These are phyloP conservation scores for Ophiocordyceps camponoti-rufipedis DNA, from an alignment of 2,329 filamentous ascomycete genomes.

Conservation along the genomic window DNA sequence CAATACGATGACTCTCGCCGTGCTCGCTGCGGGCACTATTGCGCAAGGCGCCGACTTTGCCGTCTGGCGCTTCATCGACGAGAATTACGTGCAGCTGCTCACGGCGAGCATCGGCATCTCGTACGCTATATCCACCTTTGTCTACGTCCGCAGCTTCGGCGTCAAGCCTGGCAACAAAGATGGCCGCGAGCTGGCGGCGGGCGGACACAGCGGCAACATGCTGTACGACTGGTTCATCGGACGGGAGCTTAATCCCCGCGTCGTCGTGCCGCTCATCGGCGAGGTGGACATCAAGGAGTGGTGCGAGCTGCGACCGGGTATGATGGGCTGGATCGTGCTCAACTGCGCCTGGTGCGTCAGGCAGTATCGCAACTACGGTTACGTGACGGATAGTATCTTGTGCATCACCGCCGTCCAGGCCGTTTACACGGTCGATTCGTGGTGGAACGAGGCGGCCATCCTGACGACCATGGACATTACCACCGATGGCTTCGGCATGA, in stretches of 20 bases:
- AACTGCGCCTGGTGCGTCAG: conserved; percentile 72
- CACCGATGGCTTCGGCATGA: conserved; percentile 84
- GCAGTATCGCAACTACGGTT: conserved; percentile 73
- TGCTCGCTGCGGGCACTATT: conserved; percentile 55
- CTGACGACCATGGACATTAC: conserved; percentile 91
- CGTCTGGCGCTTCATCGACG: conserved; percentile 83
- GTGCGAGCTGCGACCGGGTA: conserved; percentile 77
- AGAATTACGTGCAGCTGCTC: conserved; percentile 76
- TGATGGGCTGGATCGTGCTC: conserved; percentile 76
- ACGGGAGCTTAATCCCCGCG: conserved; percentile 79
- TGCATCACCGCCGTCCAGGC: conserved; percentile 62
- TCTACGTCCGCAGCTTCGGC: conserved; percentile 68
- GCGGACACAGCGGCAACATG: conserved; percentile 67
- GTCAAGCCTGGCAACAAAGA: conserved; percentile 59
- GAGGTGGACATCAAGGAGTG: conserved; percentile 83
- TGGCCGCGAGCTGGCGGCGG: conserved; percentile 60
- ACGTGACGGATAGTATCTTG: conserved; percentile 69
- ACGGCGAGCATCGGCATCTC: conserved; percentile 69
- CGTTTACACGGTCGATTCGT: conserved; percentile 68
- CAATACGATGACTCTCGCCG: conserved; percentile 53
- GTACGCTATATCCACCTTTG: conserved; percentile 53
- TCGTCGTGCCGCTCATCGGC: conserved; percentile 61
- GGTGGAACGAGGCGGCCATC: conserved; percentile 76
- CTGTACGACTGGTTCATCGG: conserved; percentile 96
- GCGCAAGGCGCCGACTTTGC: conserved; percentile 64